A percentile compares a stretch with the other conserved stretches of the same genome.
Evolutionary conservation across 306 rosid genomes (phyloP).

Genomic region (Trifolium fragiferum): DNA sequence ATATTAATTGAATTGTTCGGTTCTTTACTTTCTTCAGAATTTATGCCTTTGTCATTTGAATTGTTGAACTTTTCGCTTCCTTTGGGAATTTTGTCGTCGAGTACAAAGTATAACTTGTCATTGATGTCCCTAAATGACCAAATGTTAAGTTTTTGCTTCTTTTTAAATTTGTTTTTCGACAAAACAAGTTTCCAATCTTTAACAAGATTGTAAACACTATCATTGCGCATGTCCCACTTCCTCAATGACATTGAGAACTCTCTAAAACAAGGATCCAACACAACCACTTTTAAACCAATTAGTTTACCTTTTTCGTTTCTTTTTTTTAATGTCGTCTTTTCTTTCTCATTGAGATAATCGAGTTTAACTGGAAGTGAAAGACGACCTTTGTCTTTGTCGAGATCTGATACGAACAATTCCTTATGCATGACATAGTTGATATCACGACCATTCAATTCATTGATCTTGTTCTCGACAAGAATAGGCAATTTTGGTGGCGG

Average conservation of each 20-base stretch:
- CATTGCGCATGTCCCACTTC: background rate
- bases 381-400: background rate
- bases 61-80: no score
- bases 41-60: no score
- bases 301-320: background rate
- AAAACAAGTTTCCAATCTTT: background rate
- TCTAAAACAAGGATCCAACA: background rate
- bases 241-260: background rate
- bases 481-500: background rate
- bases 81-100: background rate
- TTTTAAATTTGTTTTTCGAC: background rate
- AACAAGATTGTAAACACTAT: conserved; percentile 4
- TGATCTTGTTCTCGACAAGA: background rate
- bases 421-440: background rate
- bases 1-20: no score
- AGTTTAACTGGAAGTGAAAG: background rate
- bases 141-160: background rate
- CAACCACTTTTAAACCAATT: background rate
- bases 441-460: background rate
- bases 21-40: no score
- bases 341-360: background rate
- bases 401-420: background rate
- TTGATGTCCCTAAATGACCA: background rate
- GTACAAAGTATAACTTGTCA: background rate
- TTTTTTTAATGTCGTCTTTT: background rate